These are phyloP conservation scores for Aspergillus latus DNA, from an alignment of 2,329 filamentous ascomycete species.

Conservation along the genomic window DNA sequence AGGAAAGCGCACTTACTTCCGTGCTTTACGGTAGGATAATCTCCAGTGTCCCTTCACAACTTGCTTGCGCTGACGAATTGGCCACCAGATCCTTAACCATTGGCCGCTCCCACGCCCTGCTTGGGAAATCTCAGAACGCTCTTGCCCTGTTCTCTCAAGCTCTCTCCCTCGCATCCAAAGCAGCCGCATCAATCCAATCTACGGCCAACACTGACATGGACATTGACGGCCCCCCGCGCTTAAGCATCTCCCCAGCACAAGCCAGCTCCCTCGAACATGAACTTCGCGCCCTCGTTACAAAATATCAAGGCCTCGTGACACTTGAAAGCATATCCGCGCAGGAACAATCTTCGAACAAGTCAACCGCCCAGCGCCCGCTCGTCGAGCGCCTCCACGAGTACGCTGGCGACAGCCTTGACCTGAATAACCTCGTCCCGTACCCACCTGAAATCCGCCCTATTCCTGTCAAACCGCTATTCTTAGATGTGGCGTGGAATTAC, in stretches of 20 bases:
- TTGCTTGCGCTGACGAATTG: slow-evolving; percentile 9
- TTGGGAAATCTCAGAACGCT: slow-evolving; percentile 71
- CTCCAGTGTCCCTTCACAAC: not conserved
- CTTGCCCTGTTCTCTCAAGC: slow-evolving; percentile 81
- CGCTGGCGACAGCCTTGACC: slow-evolving; percentile 67
- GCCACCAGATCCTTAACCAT: slow-evolving; percentile 70
- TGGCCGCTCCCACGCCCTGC: slow-evolving; percentile 76
- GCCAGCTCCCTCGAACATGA: slow-evolving; percentile 60
- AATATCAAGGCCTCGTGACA: slow-evolving; percentile 81
- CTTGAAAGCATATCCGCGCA: slow-evolving; percentile 64
- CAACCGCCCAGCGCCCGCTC: slow-evolving; percentile 56
- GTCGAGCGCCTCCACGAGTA: slow-evolving; percentile 76
- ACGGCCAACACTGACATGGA: slow-evolving; percentile 38
- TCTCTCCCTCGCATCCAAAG: slow-evolving; percentile 58
- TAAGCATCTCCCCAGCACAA: slow-evolving; percentile 64
- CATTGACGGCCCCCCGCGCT: slow-evolving; percentile 58
- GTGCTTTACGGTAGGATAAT: slow-evolving; percentile 71
- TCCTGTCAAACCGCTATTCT: slow-evolving; percentile 91
- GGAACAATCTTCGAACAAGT: slow-evolving; percentile 41
- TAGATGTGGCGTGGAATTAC: slow-evolving; percentile 97
- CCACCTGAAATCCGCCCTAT: slow-evolving; percentile 80
- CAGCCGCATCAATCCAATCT: slow-evolving; percentile 50
- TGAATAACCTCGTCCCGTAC: slow-evolving; percentile 80
- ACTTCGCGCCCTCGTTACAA: slow-evolving; percentile 71
- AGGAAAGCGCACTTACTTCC: slow-evolving; percentile 78